Evolutionary conservation across 2,329 filamentous ascomycete genomes (phyloP), one percentile per base, ranked within the genome.

Genomic region (Arthrobotrys iridis): DNA sequence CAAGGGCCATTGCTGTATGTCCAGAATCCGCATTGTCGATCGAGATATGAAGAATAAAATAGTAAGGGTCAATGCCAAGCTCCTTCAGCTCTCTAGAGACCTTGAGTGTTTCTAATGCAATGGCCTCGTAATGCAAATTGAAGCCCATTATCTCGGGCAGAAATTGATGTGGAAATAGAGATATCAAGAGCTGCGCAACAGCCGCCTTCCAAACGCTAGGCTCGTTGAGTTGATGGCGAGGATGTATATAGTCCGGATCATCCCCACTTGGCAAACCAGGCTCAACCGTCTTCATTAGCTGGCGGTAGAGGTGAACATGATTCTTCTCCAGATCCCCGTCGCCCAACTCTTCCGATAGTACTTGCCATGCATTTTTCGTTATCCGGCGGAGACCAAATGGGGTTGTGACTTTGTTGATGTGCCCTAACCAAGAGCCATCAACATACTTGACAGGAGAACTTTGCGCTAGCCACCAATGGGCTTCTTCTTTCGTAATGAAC

Each of bases 1-100:
- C 77, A 63, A 82, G 79, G 1, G 84, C 84, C 81, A 86, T 86
- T 2, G 83, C 83, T n/a, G 83, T 81, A 77, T 86, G 85, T 0
- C 85, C 85, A 0, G 82, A 84, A 67, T 85, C 80, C 3, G 81
- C 80, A 76, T 86, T 86, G 77, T 86, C 85, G 50, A 86, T 86
- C 0, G 83, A 82, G 46, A 86, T 81, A 79, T 86, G 85, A 3
- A 87, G 79, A 11, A 83, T 77, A 77, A 86, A 87, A 77, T 86
- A 86, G 48, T 84, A 84, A 0, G 82, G 78, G 66, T 84, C 80
- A n/a, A 86, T 71, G 4, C 80, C 79, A 28, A 86, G 66, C 76
- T 84, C 84, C n/a, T 79, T 80, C 20, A 86, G 80, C 77, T 86
- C 85, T 41, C 83, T 81, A 2, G 82, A 79, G 0, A 82, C 82